These are phyloP conservation scores for Stephania japonica DNA, from an alignment of 164 flowering plant genomes.

Conservation along the genomic window DNA sequence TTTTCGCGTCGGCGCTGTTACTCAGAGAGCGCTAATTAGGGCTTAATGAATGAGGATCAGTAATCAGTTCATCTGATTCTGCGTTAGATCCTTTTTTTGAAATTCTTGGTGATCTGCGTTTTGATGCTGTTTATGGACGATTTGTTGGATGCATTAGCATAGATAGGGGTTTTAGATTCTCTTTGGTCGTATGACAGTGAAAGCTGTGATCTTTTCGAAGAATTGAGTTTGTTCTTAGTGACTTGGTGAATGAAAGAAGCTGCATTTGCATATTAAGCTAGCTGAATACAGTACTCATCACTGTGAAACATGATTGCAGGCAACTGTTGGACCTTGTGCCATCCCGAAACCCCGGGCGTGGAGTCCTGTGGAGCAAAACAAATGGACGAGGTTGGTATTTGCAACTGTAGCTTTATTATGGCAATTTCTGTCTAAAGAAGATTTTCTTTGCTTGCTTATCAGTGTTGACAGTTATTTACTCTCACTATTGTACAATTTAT, in stretches of 20 bases:
- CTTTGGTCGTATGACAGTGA: neutral
- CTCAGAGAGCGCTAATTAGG: neutral
- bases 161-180: neutral
- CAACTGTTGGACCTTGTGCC: slow-evolving; percentile 86
- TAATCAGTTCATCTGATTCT: neutral
- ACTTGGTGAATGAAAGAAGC: neutral
- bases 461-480: neutral
- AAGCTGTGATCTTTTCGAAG: neutral
- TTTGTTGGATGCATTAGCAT: neutral
- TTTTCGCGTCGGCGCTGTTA: neutral
- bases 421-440: neutral
- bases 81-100: neutral
- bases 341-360: slow-evolving; percentile 84
- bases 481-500: neutral
- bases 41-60: slow-evolving; percentile 12
- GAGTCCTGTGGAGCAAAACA: slow-evolving; percentile 89
- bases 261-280: neutral
- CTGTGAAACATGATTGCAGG: slow-evolving; percentile 44
- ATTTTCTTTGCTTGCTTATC: neutral
- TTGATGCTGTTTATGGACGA: neutral
- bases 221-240: neutral
- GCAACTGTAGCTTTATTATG: neutral
- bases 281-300: slow-evolving; percentile 8
- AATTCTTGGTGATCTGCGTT: neutral
- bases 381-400: slow-evolving; percentile 86